Percentiles rank a stretch among this genome's conserved stretches.
These are phyloP conservation scores for Trichoderma atroviride DNA, from an alignment of 2,329 filamentous ascomycete species.

Conservation along the genomic window DNA sequence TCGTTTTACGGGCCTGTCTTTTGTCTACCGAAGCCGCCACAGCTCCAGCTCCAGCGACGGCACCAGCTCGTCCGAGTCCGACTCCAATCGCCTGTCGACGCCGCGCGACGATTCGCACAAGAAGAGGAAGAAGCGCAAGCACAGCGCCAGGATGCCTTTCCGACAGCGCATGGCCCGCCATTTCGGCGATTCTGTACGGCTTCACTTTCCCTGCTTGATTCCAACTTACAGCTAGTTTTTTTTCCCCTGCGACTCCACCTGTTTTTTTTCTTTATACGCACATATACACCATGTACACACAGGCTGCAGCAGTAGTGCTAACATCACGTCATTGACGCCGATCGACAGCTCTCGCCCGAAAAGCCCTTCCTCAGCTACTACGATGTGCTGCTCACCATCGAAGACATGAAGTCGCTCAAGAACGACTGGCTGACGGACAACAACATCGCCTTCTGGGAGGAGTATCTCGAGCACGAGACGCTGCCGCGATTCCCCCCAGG, in stretches of 20 bases:
- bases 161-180: constrained; percentile 50
- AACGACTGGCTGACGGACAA: constrained; percentile 98
- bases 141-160: constrained; percentile 41
- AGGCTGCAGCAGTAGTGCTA: not conserved
- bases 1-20: constrained; percentile 20
- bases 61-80: constrained; percentile 16
- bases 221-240: not conserved
- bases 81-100: not conserved
- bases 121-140: constrained; percentile 29
- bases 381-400: constrained; percentile 66
- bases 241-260: not conserved
- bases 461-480: constrained; percentile 90
- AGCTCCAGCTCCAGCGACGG: constrained; percentile 13
- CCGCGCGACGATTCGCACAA: constrained; percentile 22
- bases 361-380: constrained; percentile 48
- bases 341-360: constrained; percentile 51
- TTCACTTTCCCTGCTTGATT: not conserved
- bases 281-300: not conserved
- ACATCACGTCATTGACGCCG: constrained; percentile 13
- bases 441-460: constrained; percentile 97
- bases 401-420: constrained; percentile 86
- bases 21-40: constrained; percentile 19
- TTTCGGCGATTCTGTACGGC: constrained; percentile 50
- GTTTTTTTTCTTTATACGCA: not conserved
- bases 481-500: constrained; percentile 78